Evolutionary conservation across 352 stramenopile genomes (phyloP).

Genomic region (Pythium scleroteichum): DNA sequence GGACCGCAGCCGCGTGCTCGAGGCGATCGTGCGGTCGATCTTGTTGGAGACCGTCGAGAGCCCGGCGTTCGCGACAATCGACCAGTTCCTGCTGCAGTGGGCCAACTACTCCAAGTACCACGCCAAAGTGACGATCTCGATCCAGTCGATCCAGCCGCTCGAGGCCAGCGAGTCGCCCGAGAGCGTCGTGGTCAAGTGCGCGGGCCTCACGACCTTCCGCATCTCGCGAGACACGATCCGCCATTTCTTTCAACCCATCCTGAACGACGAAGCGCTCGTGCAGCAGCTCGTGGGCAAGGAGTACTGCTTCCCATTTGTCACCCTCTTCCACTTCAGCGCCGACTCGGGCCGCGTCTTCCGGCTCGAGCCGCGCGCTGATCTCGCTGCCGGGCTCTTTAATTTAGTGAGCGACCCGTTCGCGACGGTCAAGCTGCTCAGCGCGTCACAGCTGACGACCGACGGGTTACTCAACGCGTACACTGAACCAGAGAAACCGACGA

Average conservation of each 20-base stretch:
- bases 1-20: slow-evolving; percentile 26
- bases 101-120: slow-evolving; percentile 67
- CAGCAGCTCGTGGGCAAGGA: slow-evolving; percentile 59
- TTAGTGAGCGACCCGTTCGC: slow-evolving; percentile 55
- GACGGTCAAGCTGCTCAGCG: slow-evolving; percentile 53
- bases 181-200: slow-evolving; percentile 42
- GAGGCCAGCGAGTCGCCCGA: slow-evolving; percentile 28
- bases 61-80: slow-evolving; percentile 45
- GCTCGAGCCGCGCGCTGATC: slow-evolving; percentile 51
- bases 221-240: slow-evolving; percentile 66
- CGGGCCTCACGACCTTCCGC: slow-evolving; percentile 43
- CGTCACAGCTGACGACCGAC: slow-evolving; percentile 52
- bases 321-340: slow-evolving; percentile 54
- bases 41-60: slow-evolving; percentile 54
- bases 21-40: slow-evolving; percentile 46
- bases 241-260: slow-evolving; percentile 60
- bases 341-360: slow-evolving; percentile 46
- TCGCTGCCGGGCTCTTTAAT: slow-evolving; percentile 51
- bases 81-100: slow-evolving; percentile 59
- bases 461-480: slow-evolving; percentile 56
- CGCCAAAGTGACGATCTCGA: slow-evolving; percentile 37
- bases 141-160: slow-evolving; percentile 39
- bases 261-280: slow-evolving; percentile 60
- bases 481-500: slow-evolving; percentile 15
- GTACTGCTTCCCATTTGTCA: slow-evolving; percentile 56